Evolutionary conservation across 192 early-diverging fungal genomes (phyloP).

Genomic region (Mortierella antarctica): DNA sequence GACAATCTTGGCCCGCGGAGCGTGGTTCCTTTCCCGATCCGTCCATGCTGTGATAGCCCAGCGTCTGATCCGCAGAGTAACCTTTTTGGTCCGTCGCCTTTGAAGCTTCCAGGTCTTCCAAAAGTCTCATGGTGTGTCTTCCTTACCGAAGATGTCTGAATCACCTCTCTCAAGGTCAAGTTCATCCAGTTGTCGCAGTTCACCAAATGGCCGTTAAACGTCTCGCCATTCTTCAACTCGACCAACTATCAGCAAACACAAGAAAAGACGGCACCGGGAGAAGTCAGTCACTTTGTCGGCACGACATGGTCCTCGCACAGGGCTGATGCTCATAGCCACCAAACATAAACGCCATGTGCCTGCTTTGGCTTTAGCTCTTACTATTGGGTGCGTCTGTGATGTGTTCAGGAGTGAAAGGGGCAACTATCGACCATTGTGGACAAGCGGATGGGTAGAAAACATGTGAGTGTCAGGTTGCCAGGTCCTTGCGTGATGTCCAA

Average conservation of each 20-base stretch:
- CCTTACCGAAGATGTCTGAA: conserved; percentile 87
- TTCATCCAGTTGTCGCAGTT: conserved; percentile 99
- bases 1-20: not conserved
- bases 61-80: not conserved
- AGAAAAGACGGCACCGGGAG: conserved; percentile 2
- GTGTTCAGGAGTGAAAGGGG: conserved; percentile 93
- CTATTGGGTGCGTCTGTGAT: conserved; percentile 87
- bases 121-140: not conserved
- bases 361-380: conserved; percentile 27
- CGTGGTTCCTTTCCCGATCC: too few relatives aligned
- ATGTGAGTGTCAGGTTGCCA: not conserved
- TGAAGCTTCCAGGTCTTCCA: not conserved
- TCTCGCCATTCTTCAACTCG: conserved; percentile 98
- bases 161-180: conserved; percentile 92
- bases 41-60: too few relatives aligned
- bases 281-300: not conserved
- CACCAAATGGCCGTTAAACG: conserved; percentile 97
- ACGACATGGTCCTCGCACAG: not conserved
- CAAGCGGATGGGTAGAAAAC: not conserved
- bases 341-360: not conserved
- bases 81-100: not conserved
- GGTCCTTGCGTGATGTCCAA: not conserved
- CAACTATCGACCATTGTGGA: conserved; percentile 64
- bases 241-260: conserved; percentile 68
- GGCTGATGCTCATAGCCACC: not conserved